Evolutionary conservation across 2,329 filamentous ascomycete genomes (phyloP), one percentile per base, ranked within the genome.

Genomic region (Fusarium sp.): DNA sequence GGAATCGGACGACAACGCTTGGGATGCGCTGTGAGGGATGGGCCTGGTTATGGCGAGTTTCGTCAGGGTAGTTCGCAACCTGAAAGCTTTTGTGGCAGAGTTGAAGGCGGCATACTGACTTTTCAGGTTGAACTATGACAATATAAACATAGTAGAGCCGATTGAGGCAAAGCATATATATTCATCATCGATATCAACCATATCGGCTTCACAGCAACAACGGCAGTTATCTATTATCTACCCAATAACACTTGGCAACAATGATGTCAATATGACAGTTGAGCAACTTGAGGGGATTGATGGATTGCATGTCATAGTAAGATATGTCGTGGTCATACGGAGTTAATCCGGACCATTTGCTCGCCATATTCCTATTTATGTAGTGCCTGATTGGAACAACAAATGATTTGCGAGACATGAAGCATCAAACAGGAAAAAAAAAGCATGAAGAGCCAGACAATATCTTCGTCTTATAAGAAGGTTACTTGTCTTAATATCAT

Each of bases 1-100:
- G 46, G 64, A 65, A n/a, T 59, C 50, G 10, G 64, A 50, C 20
- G 63, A 55, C 9, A 39, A 58, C 20, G 26, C 24, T 17, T 67
- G 56, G 64, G 52, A 53, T 39, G 26, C 19, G 7, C 19, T 51
- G 5, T 67, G 12, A 67, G 44, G 23, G 19, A 8, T 42, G 12
- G 38, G 10, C 8, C 17, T 36, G 34, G 17, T 36, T 19, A 7
- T 23, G 14, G 12, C 7, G 15, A 39, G 24, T 36, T 20, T 46
- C 17, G 14, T 20, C 11, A 20, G 12, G 15, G 12, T 30, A 17
- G 14, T 12, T 34, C 11, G 21, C 12, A 14, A 11, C 28, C n/a
- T 34, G 17, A 23, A 32, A 20, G 5, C 17, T 32, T 9, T n/a
- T 12, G 8, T 11, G 15, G 20, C 7, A 36, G 24, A 24, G 30